phyloP scores from a whole-genome alignment of 2,329 filamentous ascomycete species.

The Periglandula ipomoeae region DNA sequence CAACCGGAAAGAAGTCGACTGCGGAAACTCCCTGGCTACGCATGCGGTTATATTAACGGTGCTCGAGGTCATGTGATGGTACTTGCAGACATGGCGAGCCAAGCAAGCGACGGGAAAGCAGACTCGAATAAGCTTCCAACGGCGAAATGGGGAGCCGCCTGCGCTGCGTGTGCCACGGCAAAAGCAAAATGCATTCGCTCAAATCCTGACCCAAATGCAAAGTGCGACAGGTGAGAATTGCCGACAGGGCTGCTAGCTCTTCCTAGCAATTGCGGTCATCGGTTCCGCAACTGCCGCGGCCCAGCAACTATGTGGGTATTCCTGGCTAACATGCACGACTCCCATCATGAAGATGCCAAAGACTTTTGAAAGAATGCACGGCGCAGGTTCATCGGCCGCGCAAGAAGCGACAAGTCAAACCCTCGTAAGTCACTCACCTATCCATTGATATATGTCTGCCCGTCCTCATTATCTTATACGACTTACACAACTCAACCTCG shows the following conservation, averaged over 20 bases:
- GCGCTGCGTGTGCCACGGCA: slow-evolving; percentile 36
- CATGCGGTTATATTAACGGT: background rate
- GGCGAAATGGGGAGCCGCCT: slow-evolving; percentile 41
- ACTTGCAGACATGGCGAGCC: slow-evolving; percentile 4
- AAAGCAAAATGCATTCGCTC: slow-evolving; percentile 42
- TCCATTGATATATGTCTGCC: background rate
- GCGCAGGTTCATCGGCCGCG: slow-evolving; percentile 38
- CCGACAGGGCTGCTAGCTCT: background rate
- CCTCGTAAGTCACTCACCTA: slow-evolving; percentile 34
- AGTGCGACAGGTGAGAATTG: slow-evolving; percentile 33
- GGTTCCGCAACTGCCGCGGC: background rate
- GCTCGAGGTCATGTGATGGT: slow-evolving; percentile 6
- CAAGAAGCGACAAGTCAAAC: slow-evolving; percentile 41
- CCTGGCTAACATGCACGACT: slow-evolving; percentile 2
- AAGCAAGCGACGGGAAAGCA: slow-evolving; percentile 1
- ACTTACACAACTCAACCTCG: background rate
- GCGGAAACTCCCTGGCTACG: background rate
- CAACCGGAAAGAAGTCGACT: background rate
- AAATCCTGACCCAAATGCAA: slow-evolving; percentile 24
- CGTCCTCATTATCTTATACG: background rate
- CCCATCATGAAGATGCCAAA: slow-evolving; percentile 31
- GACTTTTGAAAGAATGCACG: slow-evolving; percentile 37
- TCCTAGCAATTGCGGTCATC: background rate
- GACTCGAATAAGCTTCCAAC: slow-evolving; percentile 23
- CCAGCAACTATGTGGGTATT: background rate